These are phyloP conservation scores for Amphicarpaea edgeworthii DNA, from an alignment of 306 rosid genomes.

Conservation along the genomic window DNA sequence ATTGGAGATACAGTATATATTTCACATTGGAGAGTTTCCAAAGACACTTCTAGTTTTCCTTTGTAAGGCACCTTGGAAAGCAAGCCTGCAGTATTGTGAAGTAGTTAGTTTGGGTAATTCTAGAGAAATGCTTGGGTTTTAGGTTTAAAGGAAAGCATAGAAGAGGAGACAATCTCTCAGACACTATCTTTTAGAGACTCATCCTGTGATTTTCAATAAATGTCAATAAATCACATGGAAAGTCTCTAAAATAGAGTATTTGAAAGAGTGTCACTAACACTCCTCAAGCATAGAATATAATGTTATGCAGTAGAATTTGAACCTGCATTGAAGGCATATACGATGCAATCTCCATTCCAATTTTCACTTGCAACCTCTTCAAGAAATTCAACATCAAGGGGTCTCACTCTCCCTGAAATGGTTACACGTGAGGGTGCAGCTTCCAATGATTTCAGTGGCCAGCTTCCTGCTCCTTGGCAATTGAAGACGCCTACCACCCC, in stretches of 20 bases:
- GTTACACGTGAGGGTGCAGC: conserved; percentile 21
- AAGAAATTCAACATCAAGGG: conserved; percentile 69
- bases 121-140: conserved; percentile 6
- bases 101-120: background rate
- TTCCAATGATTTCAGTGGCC: conserved; percentile 63
- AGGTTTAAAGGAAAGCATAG: conserved; percentile 9
- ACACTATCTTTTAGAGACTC: too few species aligned
- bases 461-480: conserved; percentile 80
- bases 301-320: background rate
- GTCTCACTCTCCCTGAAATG: conserved; percentile 58
- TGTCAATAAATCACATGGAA: too few species aligned
- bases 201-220: too few species aligned
- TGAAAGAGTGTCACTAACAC: too few species aligned
- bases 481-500: conserved; percentile 73
- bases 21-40: conserved; percentile 67
- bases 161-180: too few species aligned
- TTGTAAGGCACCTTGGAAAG: conserved; percentile 56
- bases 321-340: conserved; percentile 75
- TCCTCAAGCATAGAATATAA: background rate
- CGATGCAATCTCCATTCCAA: conserved; percentile 72
- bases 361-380: conserved; percentile 66
- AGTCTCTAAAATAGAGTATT: too few species aligned
- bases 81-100: conserved; percentile 53
- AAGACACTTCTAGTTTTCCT: conserved; percentile 59
- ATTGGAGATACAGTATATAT: conserved; percentile 71